Base-by-base conservation (phyloP, 768 basidiomycete species). In the Suillus subaureus region DNA sequence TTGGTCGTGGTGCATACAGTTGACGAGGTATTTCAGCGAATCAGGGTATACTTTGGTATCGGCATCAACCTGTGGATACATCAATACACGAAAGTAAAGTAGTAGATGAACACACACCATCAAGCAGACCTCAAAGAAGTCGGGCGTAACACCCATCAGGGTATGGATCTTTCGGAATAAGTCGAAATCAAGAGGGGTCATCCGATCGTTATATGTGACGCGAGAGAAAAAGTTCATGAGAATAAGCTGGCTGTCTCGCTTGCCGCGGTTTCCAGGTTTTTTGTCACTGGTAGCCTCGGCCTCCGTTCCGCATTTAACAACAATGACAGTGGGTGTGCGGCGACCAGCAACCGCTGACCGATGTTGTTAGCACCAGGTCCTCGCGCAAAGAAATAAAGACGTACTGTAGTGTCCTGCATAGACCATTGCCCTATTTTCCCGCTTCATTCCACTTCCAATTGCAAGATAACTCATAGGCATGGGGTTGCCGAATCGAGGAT, bases 181-280 rank as follows among this genome's bases (percentile, higher is more conserved):
- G 79, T 99, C 97, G 74, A 94, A 99, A 75, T 99, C 97, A 71
- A 99, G 85, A 8, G 97, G 97, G 33, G 87, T 87, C 96, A 99
- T 99, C 66, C 97, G 92, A 75, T 99, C 97, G 77, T 99, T 99
- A 79, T 99, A 99, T 21, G 97, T 99, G 71, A 99, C 97, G 55
- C 94, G 89, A 58, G 95, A 97, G 82, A 99, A 99, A 78, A 99
- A 99, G 81, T 98, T 97, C 97, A 99, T 99, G 72, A 99, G 85
- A 73, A 99, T 93, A 69, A 99, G 89, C 76, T 99, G 97, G 78
- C 94, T 95, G 81, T 99, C 97, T 51, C 97, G 92, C 78, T 99
- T 99, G 71, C 97, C 97, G 70, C 97, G 87, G 80, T 99, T 99
- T 31, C 97, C 97, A 1, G 97, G 94, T 74, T 99, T 99, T 80